Base-by-base conservation (phyloP, 177 flowering plant species). In the Telopea speciosissima region DNA sequence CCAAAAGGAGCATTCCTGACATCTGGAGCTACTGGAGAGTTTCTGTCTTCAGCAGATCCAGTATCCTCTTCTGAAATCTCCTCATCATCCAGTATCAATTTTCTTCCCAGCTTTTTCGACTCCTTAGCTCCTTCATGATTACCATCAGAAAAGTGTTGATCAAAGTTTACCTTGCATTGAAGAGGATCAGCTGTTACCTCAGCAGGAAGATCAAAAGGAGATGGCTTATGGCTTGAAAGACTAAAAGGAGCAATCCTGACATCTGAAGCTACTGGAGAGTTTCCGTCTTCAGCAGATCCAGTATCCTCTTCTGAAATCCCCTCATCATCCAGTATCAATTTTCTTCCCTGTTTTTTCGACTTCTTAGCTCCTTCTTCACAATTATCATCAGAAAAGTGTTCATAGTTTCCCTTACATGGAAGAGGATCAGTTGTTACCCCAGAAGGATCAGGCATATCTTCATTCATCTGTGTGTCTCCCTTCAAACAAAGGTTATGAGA, bases 241-340 rank as follows among this genome's bases (percentile, higher is more conserved):
- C 31, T 4, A 28, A 28, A 28, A 28, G 31, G 31, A 28, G 31
- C 31, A 14, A 1, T n/a, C 17, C n/a, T 6, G 19, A 21, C 6
- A 54, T 54, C 59, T 21, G 40, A 17, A 70, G 28, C 22, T 24
- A 33, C 36, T 65, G 58, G 69, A 26, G 42, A 31, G 49, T 3
- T 14, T 62, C n/a, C 49, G 28, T 17, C 42, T 60, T 62, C 23
- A 26, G 21, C 24, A 73, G 31, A 45, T 44, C 58, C 65, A 44
- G 23, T 69, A 66, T 73, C 79, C 59, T 66, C 74, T 67, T 49
- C 58, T 42, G 56, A 52, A 66, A 17, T 68, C 31, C 67, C 62
- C 24, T 45, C 65, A 64, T 69, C 68, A 2, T 33, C 68, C 45
- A 67, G 45, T 9, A 71, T 59, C 64, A 68, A 65, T 60, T 68